Percentiles rank a stretch among this genome's conserved stretches.
Evolutionary conservation across 1,284 basidiomycete species (phyloP).

Genomic region (Vanrija sp.): DNA sequence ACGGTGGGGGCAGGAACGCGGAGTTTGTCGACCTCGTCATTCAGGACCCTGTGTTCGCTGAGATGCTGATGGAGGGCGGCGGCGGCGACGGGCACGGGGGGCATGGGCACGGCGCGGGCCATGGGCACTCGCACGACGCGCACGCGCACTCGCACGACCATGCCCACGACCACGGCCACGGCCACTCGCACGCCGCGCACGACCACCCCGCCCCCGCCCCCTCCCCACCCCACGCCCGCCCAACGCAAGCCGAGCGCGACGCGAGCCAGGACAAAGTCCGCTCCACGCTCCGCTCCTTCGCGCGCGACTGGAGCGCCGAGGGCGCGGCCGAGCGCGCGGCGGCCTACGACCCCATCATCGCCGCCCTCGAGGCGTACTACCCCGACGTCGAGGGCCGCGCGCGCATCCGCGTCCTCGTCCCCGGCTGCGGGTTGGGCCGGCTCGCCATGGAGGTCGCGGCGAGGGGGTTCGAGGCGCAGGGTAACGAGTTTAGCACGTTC

Average conservation of each 20-base stretch:
- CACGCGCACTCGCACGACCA: constrained; percentile 20
- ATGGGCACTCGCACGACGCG: constrained; percentile 11
- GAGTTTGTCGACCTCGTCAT: constrained; percentile 49
- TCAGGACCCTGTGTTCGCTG: constrained; percentile 42
- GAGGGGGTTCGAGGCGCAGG: constrained; percentile 76
- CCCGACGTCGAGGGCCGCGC: constrained; percentile 43
- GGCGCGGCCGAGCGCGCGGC: constrained; percentile 69
- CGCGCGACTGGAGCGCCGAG: constrained; percentile 82
- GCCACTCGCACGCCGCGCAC: constrained; percentile 9
- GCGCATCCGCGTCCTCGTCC: constrained; percentile 65
- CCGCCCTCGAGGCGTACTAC: constrained; percentile 66
- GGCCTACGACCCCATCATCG: constrained; percentile 74
- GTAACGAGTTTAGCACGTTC: constrained; percentile 90
- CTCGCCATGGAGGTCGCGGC: constrained; percentile 80
- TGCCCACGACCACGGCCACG: neutral
- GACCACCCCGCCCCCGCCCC: constrained; percentile 11
- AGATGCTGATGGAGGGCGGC: constrained; percentile 29
- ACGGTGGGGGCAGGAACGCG: constrained; percentile 29
- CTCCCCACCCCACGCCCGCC: neutral
- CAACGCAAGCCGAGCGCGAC: constrained; percentile 29
- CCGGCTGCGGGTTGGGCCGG: constrained; percentile 79
- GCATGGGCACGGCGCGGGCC: constrained; percentile 4
- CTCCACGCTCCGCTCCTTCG: constrained; percentile 84
- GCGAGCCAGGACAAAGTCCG: constrained; percentile 63
- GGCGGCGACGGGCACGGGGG: constrained; percentile 19